Percentiles rank a stretch among this genome's conserved stretches.
These are phyloP conservation scores for Solanum raphanifolium DNA, from an alignment of 257 asterid species.

Conservation along the genomic window DNA sequence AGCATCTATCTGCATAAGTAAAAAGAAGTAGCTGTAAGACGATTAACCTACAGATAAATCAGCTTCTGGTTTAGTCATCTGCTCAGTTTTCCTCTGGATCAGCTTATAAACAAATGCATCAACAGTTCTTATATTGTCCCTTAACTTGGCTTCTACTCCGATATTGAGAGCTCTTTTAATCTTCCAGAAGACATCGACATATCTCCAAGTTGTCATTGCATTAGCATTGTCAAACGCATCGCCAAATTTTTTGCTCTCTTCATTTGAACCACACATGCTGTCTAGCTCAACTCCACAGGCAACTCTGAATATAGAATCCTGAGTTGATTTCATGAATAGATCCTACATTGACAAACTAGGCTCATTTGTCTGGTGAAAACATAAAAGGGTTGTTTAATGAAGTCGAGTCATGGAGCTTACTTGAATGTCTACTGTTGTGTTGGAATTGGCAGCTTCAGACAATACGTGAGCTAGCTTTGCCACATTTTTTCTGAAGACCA, in stretches of 20 bases:
- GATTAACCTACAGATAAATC: slow-evolving; percentile 12
- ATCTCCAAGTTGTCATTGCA: slow-evolving; percentile 34
- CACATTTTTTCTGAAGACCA: slow-evolving; percentile 23
- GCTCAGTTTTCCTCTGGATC: slow-evolving; percentile 33
- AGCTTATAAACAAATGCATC: slow-evolving; percentile 33
- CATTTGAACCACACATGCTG: slow-evolving; percentile 38
- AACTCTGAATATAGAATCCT: slow-evolving; percentile 44
- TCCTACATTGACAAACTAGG: slow-evolving; percentile 12
- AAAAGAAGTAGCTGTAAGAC: neutral
- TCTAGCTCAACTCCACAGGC: slow-evolving; percentile 48
- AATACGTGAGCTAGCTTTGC: slow-evolving; percentile 21
- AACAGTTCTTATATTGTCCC: slow-evolving; percentile 21
- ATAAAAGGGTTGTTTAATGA: too few species aligned
- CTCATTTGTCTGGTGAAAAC: neutral
- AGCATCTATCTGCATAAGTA: neutral
- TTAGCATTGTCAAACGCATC: slow-evolving; percentile 50
- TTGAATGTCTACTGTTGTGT: slow-evolving; percentile 7
- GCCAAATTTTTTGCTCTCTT: slow-evolving; percentile 28
- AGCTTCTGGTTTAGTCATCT: slow-evolving; percentile 14
- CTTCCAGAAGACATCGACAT: slow-evolving; percentile 47
- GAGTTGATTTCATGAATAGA: slow-evolving; percentile 39
- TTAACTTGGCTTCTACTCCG: slow-evolving; percentile 41
- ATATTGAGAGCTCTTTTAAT: slow-evolving; percentile 34
- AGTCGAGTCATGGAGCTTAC: neutral
- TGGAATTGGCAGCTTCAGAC: slow-evolving; percentile 12